Evolutionary conservation across 148 eudicot species (phyloP).

Genomic region (Dianthus caryophyllus): DNA sequence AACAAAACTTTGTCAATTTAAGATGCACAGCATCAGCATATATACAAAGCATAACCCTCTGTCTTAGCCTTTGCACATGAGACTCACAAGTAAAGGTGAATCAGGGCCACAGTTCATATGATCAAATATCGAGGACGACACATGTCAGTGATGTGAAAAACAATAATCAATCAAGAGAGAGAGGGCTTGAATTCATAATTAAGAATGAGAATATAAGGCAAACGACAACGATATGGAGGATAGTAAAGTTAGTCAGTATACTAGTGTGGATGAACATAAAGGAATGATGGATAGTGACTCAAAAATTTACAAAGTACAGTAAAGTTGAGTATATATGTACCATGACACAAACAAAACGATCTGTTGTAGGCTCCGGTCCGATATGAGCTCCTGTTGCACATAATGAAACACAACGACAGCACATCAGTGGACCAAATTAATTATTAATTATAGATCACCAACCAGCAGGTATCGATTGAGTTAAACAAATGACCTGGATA

Average conservation of each 20-base stretch:
- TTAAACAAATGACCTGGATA: slow-evolving; percentile 64
- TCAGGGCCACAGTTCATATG: not conserved
- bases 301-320: not conserved
- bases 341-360: slow-evolving; percentile 93
- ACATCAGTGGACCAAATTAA: slow-evolving; percentile 1
- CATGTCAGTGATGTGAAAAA: not conserved
- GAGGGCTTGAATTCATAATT: not conserved
- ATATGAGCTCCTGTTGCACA: slow-evolving; percentile 80
- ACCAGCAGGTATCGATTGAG: not conserved
- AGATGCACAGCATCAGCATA: no score
- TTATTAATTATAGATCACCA: not conserved
- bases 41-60: no score
- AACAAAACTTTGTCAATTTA: no score
- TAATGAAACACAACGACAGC: not conserved
- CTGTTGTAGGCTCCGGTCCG: slow-evolving; percentile 99
- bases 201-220: not conserved
- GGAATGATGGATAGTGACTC: not conserved
- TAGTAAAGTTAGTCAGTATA: not conserved
- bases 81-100: not conserved
- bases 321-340: slow-evolving; percentile 36
- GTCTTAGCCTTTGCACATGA: not conserved
- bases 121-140: not conserved
- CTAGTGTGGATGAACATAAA: not conserved
- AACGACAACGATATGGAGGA: not conserved
- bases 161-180: not conserved